Base-by-base conservation (phyloP, 78 protist species). In the Dictyostelium capitatum region DNA sequence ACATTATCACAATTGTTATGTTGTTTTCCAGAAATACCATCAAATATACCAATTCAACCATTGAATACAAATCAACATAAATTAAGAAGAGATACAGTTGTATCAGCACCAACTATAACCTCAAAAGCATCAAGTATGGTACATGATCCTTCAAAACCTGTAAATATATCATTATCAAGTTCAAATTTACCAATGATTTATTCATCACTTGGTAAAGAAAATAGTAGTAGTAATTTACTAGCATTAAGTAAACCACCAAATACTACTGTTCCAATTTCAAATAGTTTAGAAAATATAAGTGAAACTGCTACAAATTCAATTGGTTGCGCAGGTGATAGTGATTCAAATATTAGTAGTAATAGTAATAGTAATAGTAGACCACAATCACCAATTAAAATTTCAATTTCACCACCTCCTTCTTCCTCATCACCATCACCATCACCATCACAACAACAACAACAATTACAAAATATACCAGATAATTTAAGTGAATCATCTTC, bases 1-100 rank as follows among this genome's bases (percentile, higher is more conserved):
- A 73, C 77, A n/a, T 25, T 83, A 20, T 37, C 54, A 19, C 91
- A 83, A 54, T 30, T 83, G 1, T 57, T 83, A 11, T 70, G 82
- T 43, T 83, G 91, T 73, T 83, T 83, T 73, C 91, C 91, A 54
- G 82, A 83, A 5, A 74, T 80, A 72, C 91, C 91, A 2, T 53
- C 91, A 2, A 41, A 47, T 37, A 70, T 82, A 10, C 82, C 91
- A 43, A 54, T 30, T 4, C 47, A 30, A 23, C 53, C 8, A 17
- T 20, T 51, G 2, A 73, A 46, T 11, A 17, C 51, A 46, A 73
- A 46, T 73, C 79, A 73, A 46, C 56, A 37, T 47, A 73, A 73
- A 73, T 53, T 17, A n/a, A 83, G 91, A 41, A 57, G 82, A 46
- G 82, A 83, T 20, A 83, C 91, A 19, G 50, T 83, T 4, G 77